Percentiles rank a stretch among this genome's conserved stretches.
Conservation (phyloP, 306 rosid genomes). For the Vicia faba region DNA sequence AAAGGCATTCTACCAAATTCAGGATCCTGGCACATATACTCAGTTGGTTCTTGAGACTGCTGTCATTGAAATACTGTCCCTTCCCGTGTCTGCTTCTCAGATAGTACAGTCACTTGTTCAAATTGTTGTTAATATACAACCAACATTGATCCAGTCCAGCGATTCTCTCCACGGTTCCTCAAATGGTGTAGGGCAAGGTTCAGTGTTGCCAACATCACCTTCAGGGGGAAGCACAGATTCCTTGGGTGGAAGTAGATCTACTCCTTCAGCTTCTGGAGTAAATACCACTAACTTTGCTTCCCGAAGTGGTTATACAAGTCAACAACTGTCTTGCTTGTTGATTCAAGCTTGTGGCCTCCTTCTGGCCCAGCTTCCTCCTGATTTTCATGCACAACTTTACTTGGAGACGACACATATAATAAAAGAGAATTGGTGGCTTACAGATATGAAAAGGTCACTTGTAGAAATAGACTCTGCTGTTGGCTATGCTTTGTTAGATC, state of each 20-base stretch:
- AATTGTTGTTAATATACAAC: slow-evolving; percentile 88
- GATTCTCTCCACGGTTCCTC: slow-evolving; percentile 78
- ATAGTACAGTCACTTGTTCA: slow-evolving; percentile 91
- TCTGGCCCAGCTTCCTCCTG: slow-evolving; percentile 94
- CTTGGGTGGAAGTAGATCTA: slow-evolving; percentile 82
- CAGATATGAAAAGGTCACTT: slow-evolving; percentile 72
- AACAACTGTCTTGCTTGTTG: slow-evolving; percentile 89
- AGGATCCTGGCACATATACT: slow-evolving; percentile 98
- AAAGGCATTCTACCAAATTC: slow-evolving; percentile 92
- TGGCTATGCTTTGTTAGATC: slow-evolving; percentile 97
- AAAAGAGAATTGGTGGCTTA: slow-evolving; percentile 98
- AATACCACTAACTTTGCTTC: slow-evolving; percentile 88
- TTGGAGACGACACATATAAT: slow-evolving; percentile 83
- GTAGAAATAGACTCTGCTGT: slow-evolving; percentile 93
- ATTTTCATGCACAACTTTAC: slow-evolving; percentile 87
- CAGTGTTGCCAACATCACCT: slow-evolving; percentile 93
- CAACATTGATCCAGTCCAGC: slow-evolving; percentile 85
- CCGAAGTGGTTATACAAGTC: slow-evolving; percentile 94
- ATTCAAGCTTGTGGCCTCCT: slow-evolving; percentile 98
- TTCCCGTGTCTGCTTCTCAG: slow-evolving; percentile 84
- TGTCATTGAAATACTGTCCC: slow-evolving; percentile 90
- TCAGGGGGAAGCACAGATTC: slow-evolving; percentile 99
- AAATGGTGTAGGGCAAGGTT: slow-evolving; percentile 78
- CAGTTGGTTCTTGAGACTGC: slow-evolving; percentile 97
- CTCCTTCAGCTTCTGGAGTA: slow-evolving; percentile 80